Conservation (phyloP, 2,329 filamentous ascomycete species). For the Apiospora hydei region DNA sequence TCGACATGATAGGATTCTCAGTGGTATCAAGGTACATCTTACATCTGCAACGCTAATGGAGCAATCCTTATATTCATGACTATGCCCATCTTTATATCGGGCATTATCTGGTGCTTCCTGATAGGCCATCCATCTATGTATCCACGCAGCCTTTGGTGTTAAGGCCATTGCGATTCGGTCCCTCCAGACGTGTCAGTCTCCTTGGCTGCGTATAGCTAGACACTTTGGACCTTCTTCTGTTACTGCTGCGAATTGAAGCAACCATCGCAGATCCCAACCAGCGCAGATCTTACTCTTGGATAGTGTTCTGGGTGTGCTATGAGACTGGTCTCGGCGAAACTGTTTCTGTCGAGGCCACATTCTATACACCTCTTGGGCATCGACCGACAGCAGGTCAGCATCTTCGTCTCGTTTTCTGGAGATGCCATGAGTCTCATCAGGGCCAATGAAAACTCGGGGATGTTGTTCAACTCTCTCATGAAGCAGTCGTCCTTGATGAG, state of each 20-base stretch:
- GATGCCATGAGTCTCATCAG: not conserved
- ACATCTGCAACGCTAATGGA: too few species aligned
- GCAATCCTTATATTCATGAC: too few species aligned
- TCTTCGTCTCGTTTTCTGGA: not conserved
- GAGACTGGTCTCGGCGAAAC: not conserved
- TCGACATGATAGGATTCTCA: too few species aligned
- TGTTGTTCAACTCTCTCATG: not conserved
- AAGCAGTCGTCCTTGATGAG: not conserved
- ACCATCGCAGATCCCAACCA: not conserved
- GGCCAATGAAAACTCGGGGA: not conserved
- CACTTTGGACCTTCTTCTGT: not conserved
- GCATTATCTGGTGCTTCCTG: not conserved
- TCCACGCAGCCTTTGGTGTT: not conserved
- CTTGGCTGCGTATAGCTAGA: not conserved
- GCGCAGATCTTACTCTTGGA: too few species aligned
- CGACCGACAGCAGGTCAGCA: not conserved
- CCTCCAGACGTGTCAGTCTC: not conserved
- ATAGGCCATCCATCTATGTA: not conserved
- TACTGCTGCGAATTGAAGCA: not conserved
- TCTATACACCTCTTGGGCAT: not conserved
- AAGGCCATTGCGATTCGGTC: not conserved
- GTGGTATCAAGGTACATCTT: too few species aligned
- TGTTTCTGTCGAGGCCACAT: not conserved
- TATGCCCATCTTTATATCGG: not conserved
- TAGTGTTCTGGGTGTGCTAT: not conserved